Percentiles rank a stretch among this genome's conserved stretches.
These are phyloP conservation scores for Forsythia viridissima DNA, from an alignment of 257 asterid genomes.

Conservation along the genomic window DNA sequence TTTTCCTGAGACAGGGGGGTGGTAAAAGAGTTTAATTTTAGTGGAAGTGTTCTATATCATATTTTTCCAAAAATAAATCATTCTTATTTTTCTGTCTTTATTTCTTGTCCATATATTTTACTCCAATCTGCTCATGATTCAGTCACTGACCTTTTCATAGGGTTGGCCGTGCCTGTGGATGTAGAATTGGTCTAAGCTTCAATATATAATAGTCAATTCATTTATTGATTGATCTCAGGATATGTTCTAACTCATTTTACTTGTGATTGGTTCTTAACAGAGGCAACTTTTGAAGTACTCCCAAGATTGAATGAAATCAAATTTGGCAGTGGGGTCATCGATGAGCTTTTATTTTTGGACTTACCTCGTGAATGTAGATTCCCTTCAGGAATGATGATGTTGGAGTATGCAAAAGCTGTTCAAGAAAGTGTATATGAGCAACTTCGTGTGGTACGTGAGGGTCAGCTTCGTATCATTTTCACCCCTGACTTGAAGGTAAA, in stretches of 20 bases:
- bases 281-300: conserved; percentile 97
- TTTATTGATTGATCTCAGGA: not conserved
- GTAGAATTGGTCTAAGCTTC: not conserved
- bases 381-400: conserved; percentile 91
- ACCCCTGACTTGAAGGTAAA: conserved; percentile 91
- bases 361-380: conserved; percentile 89
- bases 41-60: no score
- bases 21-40: no score
- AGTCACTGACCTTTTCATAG: not conserved
- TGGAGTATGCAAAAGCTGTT: conserved; percentile 92
- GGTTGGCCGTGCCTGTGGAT: not conserved
- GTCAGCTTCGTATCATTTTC: conserved; percentile 91
- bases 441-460: conserved; percentile 97
- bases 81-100: not conserved
- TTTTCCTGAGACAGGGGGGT: no score
- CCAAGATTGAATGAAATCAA: conserved; percentile 95
- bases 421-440: conserved; percentile 96
- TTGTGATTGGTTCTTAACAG: conserved; percentile 41
- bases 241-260: not conserved
- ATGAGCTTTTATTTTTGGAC: conserved; percentile 91
- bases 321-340: conserved; percentile 85
- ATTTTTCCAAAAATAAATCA: no score
- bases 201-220: not conserved
- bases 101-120: not conserved
- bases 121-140: not conserved